Base-by-base conservation (phyloP, 306 rosid species). In the Oemleria cerasiformis region DNA sequence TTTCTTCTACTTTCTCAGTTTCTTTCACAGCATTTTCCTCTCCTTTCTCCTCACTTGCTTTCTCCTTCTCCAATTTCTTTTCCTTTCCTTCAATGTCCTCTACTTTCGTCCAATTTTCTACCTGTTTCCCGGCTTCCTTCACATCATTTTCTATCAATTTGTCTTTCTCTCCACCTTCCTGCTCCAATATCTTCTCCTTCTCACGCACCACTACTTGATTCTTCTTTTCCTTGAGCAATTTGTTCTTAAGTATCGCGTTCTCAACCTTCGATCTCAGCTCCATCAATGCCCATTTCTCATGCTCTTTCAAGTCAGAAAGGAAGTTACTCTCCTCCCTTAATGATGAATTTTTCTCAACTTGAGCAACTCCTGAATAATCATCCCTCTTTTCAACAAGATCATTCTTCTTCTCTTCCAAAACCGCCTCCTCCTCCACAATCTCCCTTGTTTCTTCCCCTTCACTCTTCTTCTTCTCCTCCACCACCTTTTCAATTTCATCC, bases 1-100 rank as follows among this genome's bases (percentile, higher is more conserved):
- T 25, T 34, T 58, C 63, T 58, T 58, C 72, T 67, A 67, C 36
- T 63, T 63, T 63, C 67, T 63, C 50, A 39, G 23, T 20, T 39
- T 63, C 49, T 63, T 63, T 63, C 34, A 63, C 48, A 8, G 1
- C 4, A 11, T 23, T 53, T 53, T 53, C 58, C 11, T 19, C 58
- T 53, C 58, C 58, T 38, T 62, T 39, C 45, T 1, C 48, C 6
- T 8, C 23, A 39, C 39, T 41, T 11, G 10, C 19, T 19, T 63
- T 63, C 50, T 36, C 20, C 16, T 36, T 25, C 10, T 45, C 67
- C 12, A 34, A 30, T 30, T 13, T 58, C 63, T 58, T 41, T 19
- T 42, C 67, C 49, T 63, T 63, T 17, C 20, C 67, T 53, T 53
- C 58, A 19, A 19, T 20, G 3, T 53, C 11, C 20, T 53, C 71